A percentile compares a stretch with the other conserved stretches of the same genome.
Evolutionary conservation across 2,329 filamentous ascomycete species (phyloP).

Genomic region (Diplodia seriata): DNA sequence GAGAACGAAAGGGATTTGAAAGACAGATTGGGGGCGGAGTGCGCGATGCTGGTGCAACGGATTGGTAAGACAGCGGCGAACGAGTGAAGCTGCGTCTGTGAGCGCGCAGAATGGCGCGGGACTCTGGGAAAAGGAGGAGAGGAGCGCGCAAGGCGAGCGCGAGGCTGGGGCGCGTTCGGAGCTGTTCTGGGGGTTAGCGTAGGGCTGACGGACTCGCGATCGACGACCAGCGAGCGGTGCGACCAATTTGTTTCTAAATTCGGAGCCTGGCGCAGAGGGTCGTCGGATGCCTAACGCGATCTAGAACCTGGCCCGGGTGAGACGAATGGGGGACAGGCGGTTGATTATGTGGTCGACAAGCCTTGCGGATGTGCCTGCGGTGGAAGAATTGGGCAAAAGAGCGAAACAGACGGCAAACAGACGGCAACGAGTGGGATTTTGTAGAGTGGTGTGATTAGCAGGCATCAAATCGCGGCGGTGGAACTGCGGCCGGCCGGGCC

Average conservation of each 20-base stretch:
- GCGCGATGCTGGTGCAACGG: neutral
- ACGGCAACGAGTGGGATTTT: conserved; percentile 3
- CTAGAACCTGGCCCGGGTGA: neutral
- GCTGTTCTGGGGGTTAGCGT: conserved; percentile 23
- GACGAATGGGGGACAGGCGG: no score
- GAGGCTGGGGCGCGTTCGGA: conserved; percentile 1
- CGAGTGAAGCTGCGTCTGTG: conserved; percentile 15
- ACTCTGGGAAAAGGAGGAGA: conserved; percentile 21
- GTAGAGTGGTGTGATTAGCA: conserved; percentile 15
- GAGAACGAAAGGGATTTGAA: conserved; percentile 9
- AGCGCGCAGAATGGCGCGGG: neutral
- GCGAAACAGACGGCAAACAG: neutral
- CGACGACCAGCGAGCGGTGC: conserved; percentile 1
- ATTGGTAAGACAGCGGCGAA: conserved; percentile 23
- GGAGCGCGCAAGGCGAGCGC: neutral
- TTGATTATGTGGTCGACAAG: conserved; percentile 3
- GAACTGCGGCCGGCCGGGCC: neutral
- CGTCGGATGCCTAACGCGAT: conserved; percentile 22
- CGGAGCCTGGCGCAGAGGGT: neutral
- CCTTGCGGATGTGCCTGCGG: neutral
- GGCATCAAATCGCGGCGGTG: conserved; percentile 1
- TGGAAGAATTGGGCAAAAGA: neutral
- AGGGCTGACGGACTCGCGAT: conserved; percentile 18
- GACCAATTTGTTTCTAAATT: conserved; percentile 24
- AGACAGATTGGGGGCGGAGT: neutral